phyloP scores from a whole-genome alignment of 192 early-diverging fungal species.

The Entomortierella parvispora region DNA sequence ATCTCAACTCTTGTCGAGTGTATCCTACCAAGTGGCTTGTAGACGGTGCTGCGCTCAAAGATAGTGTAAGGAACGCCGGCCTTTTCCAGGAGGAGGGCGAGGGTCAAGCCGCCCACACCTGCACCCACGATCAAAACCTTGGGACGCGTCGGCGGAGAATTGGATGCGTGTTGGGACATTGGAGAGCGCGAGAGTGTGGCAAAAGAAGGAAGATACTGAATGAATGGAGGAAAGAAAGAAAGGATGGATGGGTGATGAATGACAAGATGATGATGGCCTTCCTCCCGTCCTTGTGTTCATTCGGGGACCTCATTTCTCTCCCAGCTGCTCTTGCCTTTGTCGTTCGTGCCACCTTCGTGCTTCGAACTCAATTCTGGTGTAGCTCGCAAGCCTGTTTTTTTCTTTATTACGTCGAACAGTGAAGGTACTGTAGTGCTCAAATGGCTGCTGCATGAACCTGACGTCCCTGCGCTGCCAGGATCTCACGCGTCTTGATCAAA shows the following conservation, averaged over 20 bases:
- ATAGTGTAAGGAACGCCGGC: slow-evolving; percentile 16
- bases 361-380: no score
- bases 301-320: no score
- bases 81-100: slow-evolving; percentile 15
- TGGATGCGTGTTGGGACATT: background rate
- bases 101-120: slow-evolving; percentile 14
- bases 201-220: background rate
- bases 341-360: no score
- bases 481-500: slow-evolving; percentile 1
- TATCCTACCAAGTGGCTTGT: slow-evolving; percentile 24
- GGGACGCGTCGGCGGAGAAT: background rate
- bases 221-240: background rate
- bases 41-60: slow-evolving; percentile 11
- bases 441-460: no score
- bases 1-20: background rate
- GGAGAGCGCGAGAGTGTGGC: background rate
- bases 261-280: background rate
- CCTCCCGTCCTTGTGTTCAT: no score
- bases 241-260: background rate
- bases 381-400: no score
- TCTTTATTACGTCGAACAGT: no score
- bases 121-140: slow-evolving; percentile 33
- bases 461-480: no score
- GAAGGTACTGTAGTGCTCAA: no score
- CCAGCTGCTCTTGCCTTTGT: no score